Percentiles rank a stretch among this genome's conserved stretches.
Evolutionary conservation across 306 rosid species (phyloP).

Genomic region (Potentilla sterilis): DNA sequence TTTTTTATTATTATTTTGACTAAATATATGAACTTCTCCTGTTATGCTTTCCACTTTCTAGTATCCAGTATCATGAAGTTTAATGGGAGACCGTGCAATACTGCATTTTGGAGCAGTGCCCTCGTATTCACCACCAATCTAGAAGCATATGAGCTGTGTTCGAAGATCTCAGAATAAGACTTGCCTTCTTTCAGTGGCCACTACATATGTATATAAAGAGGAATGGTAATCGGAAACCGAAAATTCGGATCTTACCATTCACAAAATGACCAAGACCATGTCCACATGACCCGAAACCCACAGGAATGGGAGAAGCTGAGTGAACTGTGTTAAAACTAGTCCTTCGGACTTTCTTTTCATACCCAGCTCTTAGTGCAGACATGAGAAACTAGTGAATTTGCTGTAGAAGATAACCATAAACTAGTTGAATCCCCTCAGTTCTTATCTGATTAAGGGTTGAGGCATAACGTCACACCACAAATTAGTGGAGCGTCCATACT

Average conservation of each 20-base stretch:
- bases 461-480: not conserved
- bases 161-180: no score
- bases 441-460: not conserved
- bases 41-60: not conserved
- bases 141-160: no score
- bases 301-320: no score
- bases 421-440: not conserved
- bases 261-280: no score
- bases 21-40: not conserved
- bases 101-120: not conserved
- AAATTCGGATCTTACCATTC: no score
- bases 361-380: no score
- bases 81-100: not conserved
- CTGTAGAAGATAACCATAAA: not conserved
- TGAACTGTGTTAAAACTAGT: no score
- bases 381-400: not conserved
- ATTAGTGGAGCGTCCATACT: not conserved
- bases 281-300: no score
- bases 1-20: not conserved
- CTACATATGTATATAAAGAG: not conserved
- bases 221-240: not conserved
- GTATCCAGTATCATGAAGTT: not conserved
- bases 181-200: not conserved
- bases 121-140: not conserved
- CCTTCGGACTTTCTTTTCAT: no score